Base-by-base conservation (phyloP, 73 alveolate species). In the Loxodes magnus region DNA sequence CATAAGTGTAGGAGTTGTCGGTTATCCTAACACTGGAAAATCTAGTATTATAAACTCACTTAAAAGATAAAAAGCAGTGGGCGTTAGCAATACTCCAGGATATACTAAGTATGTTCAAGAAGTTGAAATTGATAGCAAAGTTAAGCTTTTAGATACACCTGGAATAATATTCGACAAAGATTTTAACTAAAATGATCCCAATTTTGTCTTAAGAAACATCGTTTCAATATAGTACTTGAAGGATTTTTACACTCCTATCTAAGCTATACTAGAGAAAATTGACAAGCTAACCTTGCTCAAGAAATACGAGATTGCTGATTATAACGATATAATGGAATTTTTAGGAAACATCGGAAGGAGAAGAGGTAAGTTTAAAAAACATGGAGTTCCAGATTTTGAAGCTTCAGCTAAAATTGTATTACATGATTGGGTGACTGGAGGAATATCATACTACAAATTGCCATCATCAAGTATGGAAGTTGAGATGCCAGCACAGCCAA, bases 11-110 rank as follows among this genome's bases (percentile, higher is more conserved):
- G 99, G 99, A 14, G 99, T 93, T 5, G 87, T 89, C 19, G 99
- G 99, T 4, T 85, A 84, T 48, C 99, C 99, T n/a, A 87, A 87
- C 51, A 93, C 82, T 12, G 94, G 94, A 2, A 83, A 83, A 60
- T 57, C 82, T 29, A 73, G 89, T 7, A 68, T 86, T 4, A 86
- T 86, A 49, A 82, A 86, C 63, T 58, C 79, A 29, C 61, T 92
- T 19, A 88, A 89, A 57, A 67, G 97, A 49, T 65, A 87, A 15
- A 85, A 92, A 74, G 95, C 88, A 27, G 96, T 90, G 14, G 90
- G 88, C n/a, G 95, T 87, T 6, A 85, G 95, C 36, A 79, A 81
- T 37, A 78, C 84, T 43, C 97, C 99, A 27, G 99, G 99, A 35
- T 76, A 77, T 53, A 92, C 99, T 5, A 92, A 85, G 42, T 84